phyloP scores from a whole-genome alignment of 768 basidiomycete species.

The Porphyrellus cyaneotinctus region DNA sequence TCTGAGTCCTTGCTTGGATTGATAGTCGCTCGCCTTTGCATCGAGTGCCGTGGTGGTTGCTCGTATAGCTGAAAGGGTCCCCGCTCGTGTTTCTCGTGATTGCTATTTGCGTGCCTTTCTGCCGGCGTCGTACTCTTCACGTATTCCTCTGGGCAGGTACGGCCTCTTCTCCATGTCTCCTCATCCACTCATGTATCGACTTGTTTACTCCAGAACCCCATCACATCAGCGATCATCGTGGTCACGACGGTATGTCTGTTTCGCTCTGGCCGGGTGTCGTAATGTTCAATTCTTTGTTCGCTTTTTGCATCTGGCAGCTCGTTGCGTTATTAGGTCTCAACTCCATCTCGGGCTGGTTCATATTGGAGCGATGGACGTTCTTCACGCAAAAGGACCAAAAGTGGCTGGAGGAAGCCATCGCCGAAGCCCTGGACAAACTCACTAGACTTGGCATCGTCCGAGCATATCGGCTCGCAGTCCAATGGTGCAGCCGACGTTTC shows the following conservation, averaged over 20 bases:
- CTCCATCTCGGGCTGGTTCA: conserved; percentile 51
- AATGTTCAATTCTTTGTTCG: neutral
- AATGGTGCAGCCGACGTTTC: conserved; percentile 22
- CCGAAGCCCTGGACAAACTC: conserved; percentile 20
- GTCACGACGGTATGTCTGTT: conserved; percentile 49
- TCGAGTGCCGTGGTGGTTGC: conserved; percentile 52
- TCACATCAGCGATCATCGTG: conserved; percentile 68
- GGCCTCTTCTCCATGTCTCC: conserved; percentile 4
- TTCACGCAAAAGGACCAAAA: conserved; percentile 40
- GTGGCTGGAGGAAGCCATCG: conserved; percentile 42
- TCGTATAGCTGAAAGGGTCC: conserved; percentile 80
- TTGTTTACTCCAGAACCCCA: conserved; percentile 37
- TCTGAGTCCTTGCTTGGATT: neutral
- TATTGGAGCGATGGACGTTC: conserved; percentile 46
- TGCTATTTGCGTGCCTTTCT: conserved; percentile 75
- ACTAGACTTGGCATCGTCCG: conserved; percentile 22
- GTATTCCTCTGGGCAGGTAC: conserved; percentile 66
- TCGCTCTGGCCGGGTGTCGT: neutral
- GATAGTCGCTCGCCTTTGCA: conserved; percentile 45
- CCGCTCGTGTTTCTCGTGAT: conserved; percentile 79
- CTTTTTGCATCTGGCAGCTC: conserved; percentile 11
- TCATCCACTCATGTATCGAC: neutral
- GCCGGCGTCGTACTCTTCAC: conserved; percentile 72
- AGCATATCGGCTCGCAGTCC: conserved; percentile 19
- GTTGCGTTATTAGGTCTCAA: conserved; percentile 37